Evolutionary conservation across 2,329 filamentous ascomycete genomes (phyloP), one percentile per base, ranked within the genome.

Genomic region (Didymella keratinophila): DNA sequence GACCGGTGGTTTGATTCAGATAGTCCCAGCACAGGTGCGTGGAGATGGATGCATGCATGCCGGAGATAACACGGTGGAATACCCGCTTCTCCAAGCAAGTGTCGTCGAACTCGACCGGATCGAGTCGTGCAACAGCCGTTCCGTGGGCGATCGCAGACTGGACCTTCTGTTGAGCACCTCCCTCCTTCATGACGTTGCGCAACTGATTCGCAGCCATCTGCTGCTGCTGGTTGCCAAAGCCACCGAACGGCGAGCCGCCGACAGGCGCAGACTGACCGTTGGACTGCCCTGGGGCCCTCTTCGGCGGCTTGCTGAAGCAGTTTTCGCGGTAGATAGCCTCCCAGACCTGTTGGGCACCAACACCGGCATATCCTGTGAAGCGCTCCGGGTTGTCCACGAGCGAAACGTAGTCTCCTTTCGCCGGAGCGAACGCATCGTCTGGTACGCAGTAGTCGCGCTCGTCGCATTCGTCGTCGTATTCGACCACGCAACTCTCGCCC

Each of bases 21-120:
- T 95, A 97, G 71, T 98, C 91, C 88, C 91, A 95, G 84, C 95
- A 99, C 41, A 99, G 82, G 78, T 99, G 95, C 0, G 93, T 91
- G 65, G 92, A 97, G 76, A 99, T 99, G 64, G 93, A 97, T 16
- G 95, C 92, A 77, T 99, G 95, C 95, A 99, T 97, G 42, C 95
- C 95, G 50, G 93, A 97, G 62, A 99, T 87, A 63, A 99, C 88
- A 7, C 93, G 87, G 79, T 98, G 95, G 77, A 99, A 99, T 36
- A 98, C 95, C n/a, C 95, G 90, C 84, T 99, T 98, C 82, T 99
- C 95, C 23, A 99, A 81, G 71, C 95, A 99, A 73, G 97, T 91
- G 67, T 97, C 93, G 66, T 97, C 93, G 46, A 88, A 83, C 65
- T 95, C 91, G 48, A 94, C 81, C 68, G 85, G 84, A 48, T 87